phyloP scores from a whole-genome alignment of 108 stramenopile genomes.

The Stephanodiscus triporus region DNA sequence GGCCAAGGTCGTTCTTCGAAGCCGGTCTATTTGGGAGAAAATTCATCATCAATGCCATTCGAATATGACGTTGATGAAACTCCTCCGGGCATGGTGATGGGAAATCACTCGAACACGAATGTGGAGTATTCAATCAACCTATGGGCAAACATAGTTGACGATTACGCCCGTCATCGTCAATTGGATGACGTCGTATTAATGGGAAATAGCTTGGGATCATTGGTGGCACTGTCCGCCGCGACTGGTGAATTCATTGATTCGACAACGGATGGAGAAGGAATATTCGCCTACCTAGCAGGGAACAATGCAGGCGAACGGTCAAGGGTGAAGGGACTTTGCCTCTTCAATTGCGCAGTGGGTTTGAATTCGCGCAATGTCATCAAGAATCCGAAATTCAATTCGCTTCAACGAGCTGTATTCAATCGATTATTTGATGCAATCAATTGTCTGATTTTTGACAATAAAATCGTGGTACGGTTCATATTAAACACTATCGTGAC shows the following conservation, averaged over 20 bases:
- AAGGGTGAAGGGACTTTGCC: conserved; percentile 52
- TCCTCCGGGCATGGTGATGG: conserved; percentile 7
- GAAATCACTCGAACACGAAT: conserved; percentile 5
- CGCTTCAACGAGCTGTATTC: conserved; percentile 38
- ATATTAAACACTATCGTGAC: conserved; percentile 57
- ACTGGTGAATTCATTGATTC: conserved; percentile 58
- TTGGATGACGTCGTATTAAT: conserved; percentile 55
- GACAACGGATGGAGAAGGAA: conserved; percentile 2
- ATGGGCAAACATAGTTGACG: conserved; percentile 68
- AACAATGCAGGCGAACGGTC: conserved; percentile 16
- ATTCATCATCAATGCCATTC: neutral
- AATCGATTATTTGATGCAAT: conserved; percentile 52
- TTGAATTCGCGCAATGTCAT: conserved; percentile 64
- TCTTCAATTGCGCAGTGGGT: conserved; percentile 71
- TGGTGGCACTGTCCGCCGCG: conserved; percentile 62
- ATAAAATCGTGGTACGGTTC: conserved; percentile 46
- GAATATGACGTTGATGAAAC: neutral
- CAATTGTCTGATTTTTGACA: conserved; percentile 57
- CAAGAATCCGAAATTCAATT: conserved; percentile 44
- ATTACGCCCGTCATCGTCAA: conserved; percentile 48
- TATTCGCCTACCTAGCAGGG: conserved; percentile 20
- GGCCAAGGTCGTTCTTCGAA: conserved; percentile 69
- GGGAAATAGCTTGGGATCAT: conserved; percentile 67
- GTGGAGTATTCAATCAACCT: conserved; percentile 66
- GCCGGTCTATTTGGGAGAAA: conserved; percentile 22